A percentile compares a stretch with the other conserved stretches of the same genome.
These are phyloP conservation scores for Ceratorhiza oryzae-sativae DNA, from an alignment of 1,284 basidiomycete species.

Conservation along the genomic window DNA sequence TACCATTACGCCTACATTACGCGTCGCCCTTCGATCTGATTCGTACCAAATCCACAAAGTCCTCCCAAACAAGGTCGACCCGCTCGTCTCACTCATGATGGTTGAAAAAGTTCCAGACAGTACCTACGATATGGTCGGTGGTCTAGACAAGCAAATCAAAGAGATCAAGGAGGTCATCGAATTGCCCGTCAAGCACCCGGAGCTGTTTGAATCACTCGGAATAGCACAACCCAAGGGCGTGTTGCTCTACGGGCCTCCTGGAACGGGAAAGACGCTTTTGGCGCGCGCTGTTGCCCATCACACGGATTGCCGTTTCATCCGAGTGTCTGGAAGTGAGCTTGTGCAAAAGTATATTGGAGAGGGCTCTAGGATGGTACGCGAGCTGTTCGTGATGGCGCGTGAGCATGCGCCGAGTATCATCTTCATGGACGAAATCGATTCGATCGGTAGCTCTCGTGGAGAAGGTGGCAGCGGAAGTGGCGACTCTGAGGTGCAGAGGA, in stretches of 20 bases:
- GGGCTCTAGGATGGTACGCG: constrained; percentile 94
- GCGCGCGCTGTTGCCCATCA: constrained; percentile 97
- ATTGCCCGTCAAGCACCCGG: constrained; percentile 96
- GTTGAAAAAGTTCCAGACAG: constrained; percentile 99
- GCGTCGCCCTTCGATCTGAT: constrained; percentile 95
- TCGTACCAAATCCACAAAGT: constrained; percentile 95
- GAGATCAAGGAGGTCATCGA: constrained; percentile 99
- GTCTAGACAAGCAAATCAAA: constrained; percentile 97
- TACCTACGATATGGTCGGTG: constrained; percentile 99
- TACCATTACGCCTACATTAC: constrained; percentile 83
- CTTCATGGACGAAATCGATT: constrained; percentile 99
- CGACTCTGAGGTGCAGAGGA: constrained; percentile 97
- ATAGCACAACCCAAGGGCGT: constrained; percentile 99
- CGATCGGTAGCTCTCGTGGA: constrained; percentile 92
- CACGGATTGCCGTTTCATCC: constrained; percentile 98
- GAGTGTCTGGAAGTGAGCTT: constrained; percentile 93
- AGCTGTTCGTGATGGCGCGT: constrained; percentile 98
- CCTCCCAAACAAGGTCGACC: constrained; percentile 94
- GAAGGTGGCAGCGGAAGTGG: constrained; percentile 89
- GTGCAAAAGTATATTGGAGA: constrained; percentile 99
- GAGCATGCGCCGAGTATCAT: constrained; percentile 99
- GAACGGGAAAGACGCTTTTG: constrained; percentile 94
- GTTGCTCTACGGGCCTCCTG: constrained; percentile 93
- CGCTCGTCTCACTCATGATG: constrained; percentile 98
- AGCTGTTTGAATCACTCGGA: constrained; percentile 94